Conservation (phyloP, 1,139 yeast species). For the Nadsonia starkeyi-henricii region DNA sequence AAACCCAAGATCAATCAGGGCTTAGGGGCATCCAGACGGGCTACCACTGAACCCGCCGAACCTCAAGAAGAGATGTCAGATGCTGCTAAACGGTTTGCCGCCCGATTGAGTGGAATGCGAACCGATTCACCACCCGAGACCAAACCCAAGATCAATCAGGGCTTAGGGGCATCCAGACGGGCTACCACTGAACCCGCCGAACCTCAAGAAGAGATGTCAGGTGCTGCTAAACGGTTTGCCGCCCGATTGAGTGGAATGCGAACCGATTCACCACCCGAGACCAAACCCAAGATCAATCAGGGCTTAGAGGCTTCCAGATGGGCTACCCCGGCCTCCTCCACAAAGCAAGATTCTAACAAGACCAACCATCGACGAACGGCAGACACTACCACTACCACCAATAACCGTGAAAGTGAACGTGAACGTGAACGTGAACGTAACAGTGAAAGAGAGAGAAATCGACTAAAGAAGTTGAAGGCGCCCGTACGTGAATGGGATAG, state of each 20-base stretch:
- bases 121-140: no score
- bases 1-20: not conserved
- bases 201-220: not conserved
- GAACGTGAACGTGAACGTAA: no score
- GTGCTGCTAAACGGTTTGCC: not conserved
- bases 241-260: not conserved
- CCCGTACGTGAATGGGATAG: slow-evolving; percentile 7
- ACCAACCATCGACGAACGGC: no score
- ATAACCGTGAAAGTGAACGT: no score
- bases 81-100: not conserved
- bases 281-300: not conserved
- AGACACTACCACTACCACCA: no score
- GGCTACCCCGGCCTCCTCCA: not conserved
- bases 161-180: not conserved
- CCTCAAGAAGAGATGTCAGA: not conserved
- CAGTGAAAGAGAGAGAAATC: slow-evolving; percentile 5
- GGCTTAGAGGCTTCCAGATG: not conserved
- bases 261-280: no score
- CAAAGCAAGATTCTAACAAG: not conserved
- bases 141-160: not conserved
- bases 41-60: not conserved
- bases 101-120: not conserved
- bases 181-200: not conserved
- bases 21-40: not conserved
- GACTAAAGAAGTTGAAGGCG: slow-evolving; percentile 7